Evolutionary conservation across 208 protist species (phyloP).

Genomic region (Zelonia costaricensis): DNA sequence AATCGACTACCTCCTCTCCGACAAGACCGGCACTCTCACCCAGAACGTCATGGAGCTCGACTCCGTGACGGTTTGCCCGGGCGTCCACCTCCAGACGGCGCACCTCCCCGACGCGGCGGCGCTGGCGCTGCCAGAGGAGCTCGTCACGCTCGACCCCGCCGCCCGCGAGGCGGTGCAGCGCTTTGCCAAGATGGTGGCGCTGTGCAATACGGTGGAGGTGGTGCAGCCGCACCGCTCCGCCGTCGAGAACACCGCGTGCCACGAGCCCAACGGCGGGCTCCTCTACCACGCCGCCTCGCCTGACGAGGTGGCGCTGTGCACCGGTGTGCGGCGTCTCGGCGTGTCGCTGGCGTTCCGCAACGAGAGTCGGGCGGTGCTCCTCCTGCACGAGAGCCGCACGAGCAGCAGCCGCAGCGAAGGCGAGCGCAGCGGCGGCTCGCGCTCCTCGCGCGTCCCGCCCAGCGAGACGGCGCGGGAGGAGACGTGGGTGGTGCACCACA

Average conservation of each 20-base stretch:
- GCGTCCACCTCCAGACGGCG: conserved; percentile 26
- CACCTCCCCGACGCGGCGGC: too few relatives aligned
- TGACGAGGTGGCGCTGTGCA: conserved; percentile 94
- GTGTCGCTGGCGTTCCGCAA: conserved; percentile 50
- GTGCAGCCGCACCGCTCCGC: not conserved
- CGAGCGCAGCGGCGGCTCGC: not conserved
- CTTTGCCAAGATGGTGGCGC: conserved; percentile 68
- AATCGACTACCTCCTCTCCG: conserved; percentile 93
- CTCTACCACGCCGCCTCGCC: conserved; percentile 91
- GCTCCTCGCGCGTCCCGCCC: too few relatives aligned
- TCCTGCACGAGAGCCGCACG: not conserved
- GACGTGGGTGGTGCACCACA: conserved; percentile 51
- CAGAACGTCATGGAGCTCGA: conserved; percentile 94
- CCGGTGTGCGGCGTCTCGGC: conserved; percentile 58
- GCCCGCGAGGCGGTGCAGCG: conserved; percentile 24
- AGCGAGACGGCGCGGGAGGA: too few relatives aligned
- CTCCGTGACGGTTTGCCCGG: conserved; percentile 43
- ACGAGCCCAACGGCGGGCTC: not conserved
- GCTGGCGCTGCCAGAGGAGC: conserved; percentile 2
- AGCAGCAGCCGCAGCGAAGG: not conserved
- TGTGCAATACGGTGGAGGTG: conserved; percentile 93
- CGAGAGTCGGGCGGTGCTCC: conserved; percentile 27
- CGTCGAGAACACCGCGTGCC: not conserved
- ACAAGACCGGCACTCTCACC: conserved; percentile 97
- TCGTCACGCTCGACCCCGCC: not conserved